Percentiles rank a stretch among this genome's conserved stretches.
Conservation (phyloP, 345 rosid species). For the Durio zibethinus region DNA sequence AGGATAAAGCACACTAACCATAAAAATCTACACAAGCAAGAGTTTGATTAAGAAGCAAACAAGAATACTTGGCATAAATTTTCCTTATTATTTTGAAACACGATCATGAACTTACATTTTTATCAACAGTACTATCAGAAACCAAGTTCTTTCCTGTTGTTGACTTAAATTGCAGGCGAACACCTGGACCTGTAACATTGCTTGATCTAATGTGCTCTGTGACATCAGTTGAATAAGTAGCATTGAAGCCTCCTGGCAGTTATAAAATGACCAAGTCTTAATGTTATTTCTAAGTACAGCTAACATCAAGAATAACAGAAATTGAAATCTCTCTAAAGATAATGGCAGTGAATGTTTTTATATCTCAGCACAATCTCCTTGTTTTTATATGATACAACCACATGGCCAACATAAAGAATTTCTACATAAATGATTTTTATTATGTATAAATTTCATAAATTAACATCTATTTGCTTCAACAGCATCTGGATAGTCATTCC, state of each 20-base stretch:
- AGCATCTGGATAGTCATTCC: neutral
- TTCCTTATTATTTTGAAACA: neutral
- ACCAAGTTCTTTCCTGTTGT: constrained; percentile 49
- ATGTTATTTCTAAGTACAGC: neutral
- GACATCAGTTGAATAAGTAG: constrained; percentile 43
- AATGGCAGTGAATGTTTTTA: neutral
- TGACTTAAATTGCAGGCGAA: constrained; percentile 56
- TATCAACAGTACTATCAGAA: constrained; percentile 48
- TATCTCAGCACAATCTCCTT: neutral
- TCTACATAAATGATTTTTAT: neutral
- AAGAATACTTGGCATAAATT: neutral
- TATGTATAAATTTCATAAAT: neutral
- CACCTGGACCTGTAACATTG: constrained; percentile 45
- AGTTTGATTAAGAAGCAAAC: neutral
- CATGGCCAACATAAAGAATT: neutral
- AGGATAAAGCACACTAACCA: neutral
- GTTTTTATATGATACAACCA: neutral
- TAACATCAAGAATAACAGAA: constrained; percentile 2
- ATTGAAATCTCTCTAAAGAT: neutral
- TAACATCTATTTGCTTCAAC: neutral
- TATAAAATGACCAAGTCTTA: neutral
- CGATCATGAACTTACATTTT: constrained; percentile 48
- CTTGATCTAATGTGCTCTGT: constrained; percentile 27
- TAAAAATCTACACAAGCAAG: neutral
- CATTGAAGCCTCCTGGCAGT: constrained; percentile 54